These are phyloP conservation scores for Pyrus bretschneideri DNA, from an alignment of 306 rosid species.

Conservation along the genomic window DNA sequence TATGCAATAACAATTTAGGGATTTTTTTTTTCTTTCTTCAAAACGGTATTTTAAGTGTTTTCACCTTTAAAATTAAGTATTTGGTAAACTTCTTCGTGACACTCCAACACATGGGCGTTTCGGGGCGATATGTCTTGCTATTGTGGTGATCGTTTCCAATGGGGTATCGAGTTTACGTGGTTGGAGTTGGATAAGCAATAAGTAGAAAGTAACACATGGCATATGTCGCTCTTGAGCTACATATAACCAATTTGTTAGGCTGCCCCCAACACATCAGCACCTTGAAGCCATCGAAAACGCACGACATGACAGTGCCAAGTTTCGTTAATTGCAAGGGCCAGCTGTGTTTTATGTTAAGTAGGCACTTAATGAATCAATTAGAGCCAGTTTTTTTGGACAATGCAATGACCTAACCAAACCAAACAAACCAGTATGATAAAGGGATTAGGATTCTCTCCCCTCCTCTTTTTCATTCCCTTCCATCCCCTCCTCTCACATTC, in stretches of 20 bases:
- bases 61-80: too few relatives aligned
- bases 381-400: background rate
- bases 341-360: background rate
- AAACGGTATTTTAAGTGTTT: background rate
- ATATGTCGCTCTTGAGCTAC: background rate
- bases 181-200: too few relatives aligned
- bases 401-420: background rate
- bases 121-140: too few relatives aligned
- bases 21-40: too few relatives aligned
- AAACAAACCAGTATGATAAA: background rate
- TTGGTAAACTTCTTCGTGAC: background rate
- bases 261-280: background rate
- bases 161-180: too few relatives aligned
- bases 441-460: too few relatives aligned
- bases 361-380: background rate
- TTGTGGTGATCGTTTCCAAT: too few relatives aligned
- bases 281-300: background rate
- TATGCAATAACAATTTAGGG: too few relatives aligned
- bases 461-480: too few relatives aligned
- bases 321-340: background rate
- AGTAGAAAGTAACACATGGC: too few relatives aligned
- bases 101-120: background rate
- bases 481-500: too few relatives aligned
- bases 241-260: background rate
- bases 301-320: background rate